Conservation (phyloP, 306 rosid genomes). For the Ormosia semicastrata region DNA sequence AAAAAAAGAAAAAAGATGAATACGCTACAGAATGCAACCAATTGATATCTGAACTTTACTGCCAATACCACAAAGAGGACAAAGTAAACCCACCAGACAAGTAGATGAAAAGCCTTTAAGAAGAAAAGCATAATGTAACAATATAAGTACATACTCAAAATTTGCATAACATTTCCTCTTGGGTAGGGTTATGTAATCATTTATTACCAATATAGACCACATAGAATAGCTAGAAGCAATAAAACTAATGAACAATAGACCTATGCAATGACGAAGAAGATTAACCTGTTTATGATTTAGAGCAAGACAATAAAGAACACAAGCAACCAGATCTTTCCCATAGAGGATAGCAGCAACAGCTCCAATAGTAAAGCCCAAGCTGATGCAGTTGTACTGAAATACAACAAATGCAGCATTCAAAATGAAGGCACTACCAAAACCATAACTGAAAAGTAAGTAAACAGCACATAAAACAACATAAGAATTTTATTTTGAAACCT, state of each 20-base stretch:
- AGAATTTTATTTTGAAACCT: conserved; percentile 46
- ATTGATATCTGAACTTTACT: background rate
- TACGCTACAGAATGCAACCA: background rate
- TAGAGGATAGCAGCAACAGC: conserved; percentile 74
- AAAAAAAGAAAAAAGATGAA: too few relatives aligned
- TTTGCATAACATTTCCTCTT: background rate
- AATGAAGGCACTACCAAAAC: background rate
- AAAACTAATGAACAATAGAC: background rate
- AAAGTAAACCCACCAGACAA: background rate
- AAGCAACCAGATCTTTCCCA: conserved; percentile 62
- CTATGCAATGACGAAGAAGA: background rate
- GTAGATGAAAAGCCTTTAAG: background rate
- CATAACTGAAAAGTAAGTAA: background rate
- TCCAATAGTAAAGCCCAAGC: conserved; percentile 82
- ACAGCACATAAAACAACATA: background rate
- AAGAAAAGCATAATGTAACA: background rate
- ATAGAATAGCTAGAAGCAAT: background rate
- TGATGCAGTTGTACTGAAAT: conserved; percentile 80
- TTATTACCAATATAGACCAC: background rate
- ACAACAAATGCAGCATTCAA: conserved; percentile 12
- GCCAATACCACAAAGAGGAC: background rate
- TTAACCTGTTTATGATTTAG: conserved; percentile 83
- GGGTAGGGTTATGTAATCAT: background rate
- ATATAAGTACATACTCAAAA: background rate
- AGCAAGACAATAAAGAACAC: conserved; percentile 69